Base-by-base conservation (phyloP, 2,329 filamentous ascomycete species). In the Sclerotinia minor region DNA sequence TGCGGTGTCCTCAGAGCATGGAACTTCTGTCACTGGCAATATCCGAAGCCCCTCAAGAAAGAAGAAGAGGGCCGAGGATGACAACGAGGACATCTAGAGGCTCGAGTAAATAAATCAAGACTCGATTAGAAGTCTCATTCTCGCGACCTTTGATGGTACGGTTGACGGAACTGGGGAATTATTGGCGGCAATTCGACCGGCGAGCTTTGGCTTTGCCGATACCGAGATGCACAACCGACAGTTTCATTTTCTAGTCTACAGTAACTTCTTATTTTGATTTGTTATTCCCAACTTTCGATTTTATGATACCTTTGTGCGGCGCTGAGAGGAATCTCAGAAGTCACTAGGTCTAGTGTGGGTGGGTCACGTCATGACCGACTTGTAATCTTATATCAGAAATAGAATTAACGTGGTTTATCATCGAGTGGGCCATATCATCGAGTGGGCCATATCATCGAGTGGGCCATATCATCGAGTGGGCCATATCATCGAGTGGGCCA, bases 31-130 rank as follows among this genome's bases (percentile, higher is more conserved):
- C n/a, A 63, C 50, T 52, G 59, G 45, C 0, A 8, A 38, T n/a
- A 41, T 8, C 26, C 59, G 21, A 5, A 50, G 59, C 45, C 59
- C 59, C 21, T 38, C 7, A 19, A 38, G 59, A 26, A 63, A 63
- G 32, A 63, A n/a, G 38, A 63, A 38, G 29, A 50, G 59, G 41
- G 8, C 5, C 8, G 59, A 41, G 21, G 29, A 41, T 52, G 32
- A 41, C 5, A 24, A 35, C 13, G 32, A 38, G 32, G 32, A 63
- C 7, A n/a, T 63, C n/a, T n/a, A 58, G 26, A 44, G 2, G 9
- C n/a, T 11, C n/a, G 45, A 38, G 29, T 26, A 63, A 17, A 6
- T 21, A n/a, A 26, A 21, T 6, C 9, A 32, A 50, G 45, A 63
- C n/a, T 6, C 5, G 17, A 57, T 6, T 6, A 4, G 17, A 44